A percentile compares a stretch with the other conserved stretches of the same genome.
These are phyloP conservation scores for Torulaspora indica DNA, from an alignment of 805 yeast genomes.

Conservation along the genomic window DNA sequence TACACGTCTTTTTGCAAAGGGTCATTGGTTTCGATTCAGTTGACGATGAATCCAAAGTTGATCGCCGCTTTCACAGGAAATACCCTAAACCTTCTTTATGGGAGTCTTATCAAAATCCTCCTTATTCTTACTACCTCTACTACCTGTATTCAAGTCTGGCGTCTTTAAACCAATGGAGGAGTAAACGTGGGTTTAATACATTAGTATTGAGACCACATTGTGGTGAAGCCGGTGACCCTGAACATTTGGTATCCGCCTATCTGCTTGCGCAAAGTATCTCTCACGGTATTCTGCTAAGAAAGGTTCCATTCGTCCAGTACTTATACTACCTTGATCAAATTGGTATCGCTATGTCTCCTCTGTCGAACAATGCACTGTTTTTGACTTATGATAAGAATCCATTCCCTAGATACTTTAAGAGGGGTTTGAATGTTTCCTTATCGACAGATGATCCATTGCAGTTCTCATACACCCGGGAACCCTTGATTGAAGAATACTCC, in stretches of 20 bases:
- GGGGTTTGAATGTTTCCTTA: slow-evolving; percentile 89
- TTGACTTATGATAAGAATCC: slow-evolving; percentile 97
- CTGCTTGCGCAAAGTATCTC: slow-evolving; percentile 87
- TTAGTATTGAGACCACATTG: slow-evolving; percentile 96
- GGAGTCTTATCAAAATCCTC: slow-evolving; percentile 79
- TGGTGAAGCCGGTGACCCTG: slow-evolving; percentile 99
- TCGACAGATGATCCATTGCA: slow-evolving; percentile 98
- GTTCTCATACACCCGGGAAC: slow-evolving; percentile 94
- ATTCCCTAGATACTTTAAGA: slow-evolving; percentile 80
- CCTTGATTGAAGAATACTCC: slow-evolving; percentile 93
- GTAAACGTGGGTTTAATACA: slow-evolving; percentile 70
- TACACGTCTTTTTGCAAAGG: slow-evolving; percentile 81
- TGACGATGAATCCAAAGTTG: slow-evolving; percentile 94
- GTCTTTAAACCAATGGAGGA: slow-evolving; percentile 80
- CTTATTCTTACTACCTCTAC: slow-evolving; percentile 93
- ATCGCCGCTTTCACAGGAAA: slow-evolving; percentile 73
- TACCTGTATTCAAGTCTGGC: slow-evolving; percentile 83
- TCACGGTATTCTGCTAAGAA: slow-evolving; percentile 90
- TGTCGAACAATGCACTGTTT: slow-evolving; percentile 93
- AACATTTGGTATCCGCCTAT: slow-evolving; percentile 86
- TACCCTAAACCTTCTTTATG: slow-evolving; percentile 84
- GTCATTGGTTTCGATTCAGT: slow-evolving; percentile 98
- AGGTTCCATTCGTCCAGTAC: slow-evolving; percentile 92
- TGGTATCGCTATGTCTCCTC: slow-evolving; percentile 97
- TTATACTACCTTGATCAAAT: slow-evolving; percentile 89